A percentile compares a stretch with the other conserved stretches of the same genome.
phyloP scores from a whole-genome alignment of 1,284 basidiomycete species.

The Heterobasidion irregulare region DNA sequence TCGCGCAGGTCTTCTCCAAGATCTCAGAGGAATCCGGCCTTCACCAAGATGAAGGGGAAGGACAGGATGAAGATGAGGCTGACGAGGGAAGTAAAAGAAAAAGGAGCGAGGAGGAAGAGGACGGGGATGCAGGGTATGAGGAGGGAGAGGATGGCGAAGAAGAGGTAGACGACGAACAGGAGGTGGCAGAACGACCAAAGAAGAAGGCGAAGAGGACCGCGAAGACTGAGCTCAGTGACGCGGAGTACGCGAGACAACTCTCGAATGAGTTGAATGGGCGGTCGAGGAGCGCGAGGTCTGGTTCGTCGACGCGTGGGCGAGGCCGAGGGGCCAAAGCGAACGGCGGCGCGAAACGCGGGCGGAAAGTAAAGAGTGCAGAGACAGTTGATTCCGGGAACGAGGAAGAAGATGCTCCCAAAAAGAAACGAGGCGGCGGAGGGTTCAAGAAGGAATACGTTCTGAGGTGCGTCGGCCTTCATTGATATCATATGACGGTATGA shows the following conservation, averaged over 20 bases:
- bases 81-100: constrained; percentile 3
- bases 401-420: constrained; percentile 28
- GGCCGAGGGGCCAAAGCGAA: constrained; percentile 25
- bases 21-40: constrained; percentile 29
- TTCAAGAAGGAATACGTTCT: constrained; percentile 73
- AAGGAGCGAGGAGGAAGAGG: constrained; percentile 14
- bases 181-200: constrained; percentile 8
- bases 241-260: constrained; percentile 61
- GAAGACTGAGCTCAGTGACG: constrained; percentile 46
- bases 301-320: constrained; percentile 13
- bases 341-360: constrained; percentile 31
- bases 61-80: constrained; percentile 8
- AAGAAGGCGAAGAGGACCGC: constrained; percentile 27
- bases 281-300: constrained; percentile 32
- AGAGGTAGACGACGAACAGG: constrained; percentile 24
- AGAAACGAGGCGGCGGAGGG: constrained; percentile 18
- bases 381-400: constrained; percentile 46
- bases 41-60: constrained; percentile 6
- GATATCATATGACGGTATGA: background rate
- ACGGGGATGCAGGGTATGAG: constrained; percentile 24
- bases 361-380: constrained; percentile 43
- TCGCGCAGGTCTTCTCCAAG: constrained; percentile 49
- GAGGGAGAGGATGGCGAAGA: constrained; percentile 23
- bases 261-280: constrained; percentile 66
- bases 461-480: constrained; percentile 37